phyloP scores from a whole-genome alignment of 371 early-diverging fungal species.

The Mucor sp. region DNA sequence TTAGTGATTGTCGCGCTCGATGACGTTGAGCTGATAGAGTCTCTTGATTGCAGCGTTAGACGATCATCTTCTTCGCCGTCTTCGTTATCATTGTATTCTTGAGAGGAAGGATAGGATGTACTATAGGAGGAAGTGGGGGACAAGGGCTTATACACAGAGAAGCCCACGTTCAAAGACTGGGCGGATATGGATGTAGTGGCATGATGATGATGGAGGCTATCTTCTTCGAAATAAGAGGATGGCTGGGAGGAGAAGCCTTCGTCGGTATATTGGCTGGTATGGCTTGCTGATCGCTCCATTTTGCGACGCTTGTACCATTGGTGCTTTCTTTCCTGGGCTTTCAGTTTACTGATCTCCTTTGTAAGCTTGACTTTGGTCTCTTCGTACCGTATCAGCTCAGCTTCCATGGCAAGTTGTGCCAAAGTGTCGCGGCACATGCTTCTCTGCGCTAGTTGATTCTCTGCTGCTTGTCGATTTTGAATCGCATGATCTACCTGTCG shows the following conservation, averaged over 20 bases:
- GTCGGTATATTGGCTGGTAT: constrained; percentile 1
- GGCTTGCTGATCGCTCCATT: constrained; percentile 21
- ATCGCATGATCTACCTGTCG: constrained; percentile 41
- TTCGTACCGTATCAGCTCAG: constrained; percentile 21
- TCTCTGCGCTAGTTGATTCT: constrained; percentile 31
- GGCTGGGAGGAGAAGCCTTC: constrained; percentile 17
- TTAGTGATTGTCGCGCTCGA: not conserved
- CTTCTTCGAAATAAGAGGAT: not conserved
- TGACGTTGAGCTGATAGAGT: not conserved
- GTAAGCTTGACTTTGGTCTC: constrained; percentile 19
- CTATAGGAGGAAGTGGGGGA: not conserved
- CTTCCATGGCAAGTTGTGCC: constrained; percentile 20
- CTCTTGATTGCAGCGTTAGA: not conserved
- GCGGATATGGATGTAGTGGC: not conserved
- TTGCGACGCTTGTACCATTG: constrained; percentile 66
- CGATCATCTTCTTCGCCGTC: not conserved
- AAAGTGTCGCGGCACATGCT: constrained; percentile 11
- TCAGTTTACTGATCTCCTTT: constrained; percentile 52
- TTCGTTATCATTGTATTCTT: constrained; percentile 8
- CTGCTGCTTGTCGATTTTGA: constrained; percentile 11
- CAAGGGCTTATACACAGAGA: not conserved
- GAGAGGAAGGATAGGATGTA: constrained; percentile 2
- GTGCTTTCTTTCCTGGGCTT: constrained; percentile 65
- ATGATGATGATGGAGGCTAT: not conserved
- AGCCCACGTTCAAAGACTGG: not conserved